Conservation (phyloP, 2,329 filamentous ascomycete genomes). For the Metarhizium rileyi region DNA sequence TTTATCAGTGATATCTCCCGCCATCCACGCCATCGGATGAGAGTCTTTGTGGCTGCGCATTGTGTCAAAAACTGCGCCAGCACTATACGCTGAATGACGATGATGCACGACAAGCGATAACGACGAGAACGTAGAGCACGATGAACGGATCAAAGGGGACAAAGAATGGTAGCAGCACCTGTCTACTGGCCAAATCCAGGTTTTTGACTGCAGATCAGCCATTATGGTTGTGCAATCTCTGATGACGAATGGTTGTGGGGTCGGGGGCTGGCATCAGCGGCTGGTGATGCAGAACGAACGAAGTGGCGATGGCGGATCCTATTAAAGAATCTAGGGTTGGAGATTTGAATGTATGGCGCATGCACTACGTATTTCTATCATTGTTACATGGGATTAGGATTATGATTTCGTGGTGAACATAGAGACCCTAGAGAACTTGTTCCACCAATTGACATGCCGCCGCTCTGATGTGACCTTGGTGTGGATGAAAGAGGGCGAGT, state of each 20-base stretch:
- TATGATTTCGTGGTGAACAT: neutral
- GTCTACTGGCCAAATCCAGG: neutral
- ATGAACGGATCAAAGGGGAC: neutral
- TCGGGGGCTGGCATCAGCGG: neutral
- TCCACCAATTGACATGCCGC: neutral
- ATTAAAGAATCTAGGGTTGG: constrained; percentile 1
- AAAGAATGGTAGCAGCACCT: neutral
- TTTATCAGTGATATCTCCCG: neutral
- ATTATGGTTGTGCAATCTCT: neutral
- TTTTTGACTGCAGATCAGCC: neutral
- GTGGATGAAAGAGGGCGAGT: no score
- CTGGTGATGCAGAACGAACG: neutral
- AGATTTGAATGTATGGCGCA: constrained; percentile 4
- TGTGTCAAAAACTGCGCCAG: neutral
- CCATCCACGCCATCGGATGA: neutral
- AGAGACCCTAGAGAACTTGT: neutral
- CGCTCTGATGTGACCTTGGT: neutral
- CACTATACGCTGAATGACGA: neutral
- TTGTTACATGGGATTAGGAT: neutral
- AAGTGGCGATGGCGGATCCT: neutral
- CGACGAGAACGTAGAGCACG: neutral
- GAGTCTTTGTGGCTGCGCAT: neutral
- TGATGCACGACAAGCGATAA: neutral
- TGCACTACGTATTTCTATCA: neutral
- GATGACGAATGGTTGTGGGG: neutral